These are phyloP conservation scores for Wickerhamiella infanticola DNA, from an alignment of 1,139 yeast genomes.

Conservation along the genomic window DNA sequence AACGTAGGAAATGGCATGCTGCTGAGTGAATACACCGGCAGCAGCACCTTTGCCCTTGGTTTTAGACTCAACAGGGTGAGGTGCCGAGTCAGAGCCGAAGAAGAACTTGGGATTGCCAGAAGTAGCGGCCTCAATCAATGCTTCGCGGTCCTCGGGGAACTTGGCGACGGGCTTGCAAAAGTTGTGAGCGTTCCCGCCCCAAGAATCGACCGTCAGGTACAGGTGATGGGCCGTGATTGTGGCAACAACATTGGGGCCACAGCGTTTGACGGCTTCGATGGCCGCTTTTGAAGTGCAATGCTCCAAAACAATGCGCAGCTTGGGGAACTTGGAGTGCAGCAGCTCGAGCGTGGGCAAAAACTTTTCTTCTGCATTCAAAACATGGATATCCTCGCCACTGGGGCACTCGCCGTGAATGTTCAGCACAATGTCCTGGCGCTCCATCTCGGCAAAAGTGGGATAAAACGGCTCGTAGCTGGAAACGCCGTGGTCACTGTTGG, in stretches of 20 bases:
- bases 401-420: constrained; percentile 93
- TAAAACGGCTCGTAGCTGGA: constrained; percentile 78
- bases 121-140: constrained; percentile 74
- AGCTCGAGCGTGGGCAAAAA: constrained; percentile 82
- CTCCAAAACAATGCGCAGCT: constrained; percentile 72
- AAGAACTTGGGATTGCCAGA: constrained; percentile 87
- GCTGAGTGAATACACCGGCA: constrained; percentile 93
- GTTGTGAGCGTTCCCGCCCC: constrained; percentile 94
- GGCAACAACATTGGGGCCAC: constrained; percentile 72
- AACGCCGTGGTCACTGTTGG: constrained; percentile 86
- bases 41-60: constrained; percentile 72
- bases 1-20: constrained; percentile 63
- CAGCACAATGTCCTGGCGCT: constrained; percentile 56
- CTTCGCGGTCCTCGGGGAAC: constrained; percentile 66
- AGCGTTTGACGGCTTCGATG: constrained; percentile 51
- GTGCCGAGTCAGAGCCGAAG: constrained; percentile 96
- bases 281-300: constrained; percentile 93
- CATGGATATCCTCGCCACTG: constrained; percentile 44
- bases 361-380: constrained; percentile 83
- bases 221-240: constrained; percentile 94
- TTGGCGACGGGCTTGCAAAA: constrained; percentile 98
- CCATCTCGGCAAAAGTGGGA: constrained; percentile 80
- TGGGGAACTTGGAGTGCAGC: constrained; percentile 72
- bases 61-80: constrained; percentile 74
- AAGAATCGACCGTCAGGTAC: constrained; percentile 71